Base-by-base conservation (phyloP, 768 basidiomycete species). In the Phanerochaete carnosa region DNA sequence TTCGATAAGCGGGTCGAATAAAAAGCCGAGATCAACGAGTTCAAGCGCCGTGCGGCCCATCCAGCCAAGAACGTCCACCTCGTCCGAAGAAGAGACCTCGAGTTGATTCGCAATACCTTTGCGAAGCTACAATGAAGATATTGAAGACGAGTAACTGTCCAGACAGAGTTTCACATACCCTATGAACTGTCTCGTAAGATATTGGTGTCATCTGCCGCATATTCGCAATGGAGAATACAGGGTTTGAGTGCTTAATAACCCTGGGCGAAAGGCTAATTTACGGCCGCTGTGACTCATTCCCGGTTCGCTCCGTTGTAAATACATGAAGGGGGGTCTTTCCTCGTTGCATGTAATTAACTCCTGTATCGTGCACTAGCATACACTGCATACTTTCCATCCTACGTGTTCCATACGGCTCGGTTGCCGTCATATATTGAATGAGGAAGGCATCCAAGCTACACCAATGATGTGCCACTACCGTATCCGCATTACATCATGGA, bases 211-310 rank as follows among this genome's bases (percentile, higher is more conserved):
- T 56, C n/a, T 59, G 30, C 3, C 69, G 67, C 65, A 71, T 69
- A 46, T 73, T 65, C 22, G 50, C 61, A 45, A 61, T 61, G 1
- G 71, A 71, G 59, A 73, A 73, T 19, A 68, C 69, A 1, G 72
- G 70, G 54, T 70, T 72, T 43, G 72, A 58, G 54, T 71, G 63
- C 64, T 71, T 72, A 72, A 46, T 2, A 72, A 58, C 3, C 70
- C 69, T 1, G 47, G 54, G 0, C 71, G 71, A 39, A 73, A 69
- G 2, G 62, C 22, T 8, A 64, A n/a, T 19, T 22, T 22, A 29
- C 59, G 60, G 2, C 26, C 29, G 46, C 70, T 45, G 22, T 45
- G 43, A n/a, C n/a, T n/a, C n/a, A n/a, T n/a, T n/a, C n/a, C n/a
- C n/a, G n/a, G n/a, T n/a, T n/a, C n/a, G n/a, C n/a, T n/a, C n/a